Base-by-base conservation (phyloP, 1,284 basidiomycete species). In the Exobasidium rhododendri region DNA sequence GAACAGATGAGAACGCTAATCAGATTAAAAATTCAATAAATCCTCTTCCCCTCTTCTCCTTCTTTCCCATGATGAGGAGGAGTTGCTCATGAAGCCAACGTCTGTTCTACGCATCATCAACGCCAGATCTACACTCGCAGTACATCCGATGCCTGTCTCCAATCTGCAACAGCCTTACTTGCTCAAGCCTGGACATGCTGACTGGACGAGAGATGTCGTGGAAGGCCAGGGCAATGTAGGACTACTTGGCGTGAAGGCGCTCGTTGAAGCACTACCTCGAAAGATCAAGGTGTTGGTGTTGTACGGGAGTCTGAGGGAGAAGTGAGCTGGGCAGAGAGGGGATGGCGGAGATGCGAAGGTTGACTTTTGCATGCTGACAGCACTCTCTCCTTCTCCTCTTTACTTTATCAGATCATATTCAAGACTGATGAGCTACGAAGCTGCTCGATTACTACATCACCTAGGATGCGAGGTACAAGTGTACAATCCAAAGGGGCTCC, bases 401-500 rank as follows among this genome's bases (percentile, higher is more conserved):
- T n/a, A n/a, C n/a, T n/a, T n/a, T n/a, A n/a, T n/a, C n/a, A 45
- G 80, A 3, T 82, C 81, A 0, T 82, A 75, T 63, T 81, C 80
- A 0, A 63, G 68, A 14, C 64, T 82, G 4, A 74, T 80, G 56
- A 78, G 80, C 3, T 81, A 60, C 59, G 81, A 82, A 64, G 77
- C 78, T 4, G 67, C 79, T 0, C 62, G 81, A 4, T 66, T 82
- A 14, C 66, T 81, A 7, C 61, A 76, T 32, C 64, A 62, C 2
- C 60, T 80, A 29, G 79, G 77, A 3, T 78, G 75, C 29, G 79
- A 82, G 44, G 81, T 82, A 3, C 63, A 78, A 4, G 70, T 81
- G 1, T 82, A 73, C 63, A 62, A 80, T 46, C 81, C 81, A 0
- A 22, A 62, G 0, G 75, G 75, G 0, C 57, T 82, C 3, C 81